Conservation (phyloP, 2,329 filamentous ascomycete species). For the Fusarium papillatum region DNA sequence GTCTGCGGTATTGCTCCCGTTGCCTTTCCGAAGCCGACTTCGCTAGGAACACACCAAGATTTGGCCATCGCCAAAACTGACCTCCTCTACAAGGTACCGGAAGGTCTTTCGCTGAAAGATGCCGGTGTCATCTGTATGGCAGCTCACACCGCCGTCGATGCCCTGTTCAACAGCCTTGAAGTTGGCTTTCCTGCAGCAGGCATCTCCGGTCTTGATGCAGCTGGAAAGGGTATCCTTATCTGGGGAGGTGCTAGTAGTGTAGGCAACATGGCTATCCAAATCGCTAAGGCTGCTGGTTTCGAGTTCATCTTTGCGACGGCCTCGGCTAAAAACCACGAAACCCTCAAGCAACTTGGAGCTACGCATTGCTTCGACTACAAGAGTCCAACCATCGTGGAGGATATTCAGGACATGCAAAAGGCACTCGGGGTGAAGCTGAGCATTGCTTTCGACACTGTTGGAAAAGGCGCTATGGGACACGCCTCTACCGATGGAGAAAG, state of each 20-base stretch:
- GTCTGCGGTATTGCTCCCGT: neutral
- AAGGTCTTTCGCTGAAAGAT: neutral
- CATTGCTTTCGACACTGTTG: neutral
- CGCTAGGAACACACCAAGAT: neutral
- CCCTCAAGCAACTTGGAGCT: neutral
- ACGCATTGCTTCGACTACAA: conserved; percentile 8
- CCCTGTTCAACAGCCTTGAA: neutral
- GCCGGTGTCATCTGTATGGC: neutral
- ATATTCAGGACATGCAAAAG: neutral
- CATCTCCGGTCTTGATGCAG: neutral
- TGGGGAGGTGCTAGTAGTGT: conserved; percentile 21
- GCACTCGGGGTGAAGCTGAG: neutral
- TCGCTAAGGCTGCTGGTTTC: conserved; percentile 21
- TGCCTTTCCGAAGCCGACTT: neutral
- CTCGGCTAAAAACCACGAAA: conserved; percentile 10
- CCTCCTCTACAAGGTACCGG: neutral
- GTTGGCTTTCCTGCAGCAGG: conserved; percentile 6
- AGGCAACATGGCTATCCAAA: conserved; percentile 16
- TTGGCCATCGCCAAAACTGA: neutral
- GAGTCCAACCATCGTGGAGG: neutral
- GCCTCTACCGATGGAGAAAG: neutral
- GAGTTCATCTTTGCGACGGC: conserved; percentile 17
- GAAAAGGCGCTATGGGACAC: neutral
- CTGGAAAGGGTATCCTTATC: neutral
- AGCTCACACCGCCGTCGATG: neutral